Evolutionary conservation across 176 grass and related monocot species (phyloP).

Genomic region (Typha latifolia): DNA sequence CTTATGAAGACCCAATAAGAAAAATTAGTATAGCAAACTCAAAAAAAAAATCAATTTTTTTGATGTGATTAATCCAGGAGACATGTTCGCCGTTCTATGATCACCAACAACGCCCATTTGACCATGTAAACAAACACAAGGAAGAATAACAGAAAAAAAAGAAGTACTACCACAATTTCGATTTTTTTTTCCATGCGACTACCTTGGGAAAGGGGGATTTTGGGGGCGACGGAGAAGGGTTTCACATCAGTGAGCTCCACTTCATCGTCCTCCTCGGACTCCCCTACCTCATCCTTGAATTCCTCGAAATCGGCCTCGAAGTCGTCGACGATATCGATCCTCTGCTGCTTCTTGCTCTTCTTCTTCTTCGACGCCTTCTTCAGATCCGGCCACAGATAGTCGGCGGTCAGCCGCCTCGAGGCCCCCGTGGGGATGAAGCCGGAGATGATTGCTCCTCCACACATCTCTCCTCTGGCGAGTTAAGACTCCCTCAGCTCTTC

Average conservation of each 20-base stretch:
- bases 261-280: conserved; percentile 11
- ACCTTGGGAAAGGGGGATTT: neutral
- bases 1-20: no score
- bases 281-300: conserved; percentile 2
- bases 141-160: neutral
- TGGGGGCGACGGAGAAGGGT: neutral
- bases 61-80: neutral
- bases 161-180: neutral
- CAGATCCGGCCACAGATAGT: neutral
- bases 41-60: neutral
- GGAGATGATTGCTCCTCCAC: conserved; percentile 24
- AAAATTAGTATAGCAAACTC: neutral
- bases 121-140: no score
- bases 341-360: neutral
- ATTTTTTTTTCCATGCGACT: neutral
- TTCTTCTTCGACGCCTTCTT: neutral
- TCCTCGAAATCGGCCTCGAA: conserved; percentile 34
- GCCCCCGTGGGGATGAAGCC: conserved; percentile 5
- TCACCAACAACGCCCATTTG: no score
- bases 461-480: neutral
- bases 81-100: no score
- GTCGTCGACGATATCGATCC: neutral
- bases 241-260: no score
- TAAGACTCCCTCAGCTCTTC: no score
- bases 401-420: neutral